These are phyloP conservation scores for Entomortierella lignicola DNA, from an alignment of 192 early-diverging fungal species.

Conservation along the genomic window DNA sequence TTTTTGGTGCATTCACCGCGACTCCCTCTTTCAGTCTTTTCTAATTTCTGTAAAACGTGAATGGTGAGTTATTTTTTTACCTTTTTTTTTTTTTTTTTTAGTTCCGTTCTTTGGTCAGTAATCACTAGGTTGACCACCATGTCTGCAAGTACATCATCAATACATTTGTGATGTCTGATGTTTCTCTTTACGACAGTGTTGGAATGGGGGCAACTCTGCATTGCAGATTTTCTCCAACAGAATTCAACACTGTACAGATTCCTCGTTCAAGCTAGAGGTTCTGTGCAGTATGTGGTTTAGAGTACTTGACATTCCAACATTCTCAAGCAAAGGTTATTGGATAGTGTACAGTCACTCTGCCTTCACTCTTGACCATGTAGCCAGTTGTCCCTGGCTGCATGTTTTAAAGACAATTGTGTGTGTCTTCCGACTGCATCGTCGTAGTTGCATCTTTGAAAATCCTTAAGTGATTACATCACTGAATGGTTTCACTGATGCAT, in stretches of 20 bases:
- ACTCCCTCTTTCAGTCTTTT: too few relatives aligned
- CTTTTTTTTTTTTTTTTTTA: neutral
- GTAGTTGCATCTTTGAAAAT: neutral
- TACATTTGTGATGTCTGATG: neutral
- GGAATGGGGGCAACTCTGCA: neutral
- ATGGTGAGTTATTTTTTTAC: neutral
- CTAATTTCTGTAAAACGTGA: too few relatives aligned
- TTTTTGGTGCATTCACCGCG: too few relatives aligned
- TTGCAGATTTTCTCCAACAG: neutral
- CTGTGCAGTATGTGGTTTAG: slow-evolving; percentile 6
- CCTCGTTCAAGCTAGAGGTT: slow-evolving; percentile 9
- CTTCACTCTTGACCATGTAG: slow-evolving; percentile 3
- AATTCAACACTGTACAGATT: slow-evolving; percentile 5
- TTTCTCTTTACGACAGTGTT: slow-evolving; percentile 2
- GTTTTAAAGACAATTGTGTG: slow-evolving; percentile 6
- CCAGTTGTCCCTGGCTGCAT: slow-evolving; percentile 2
- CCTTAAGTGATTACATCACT: neutral
- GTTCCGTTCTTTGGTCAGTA: slow-evolving; percentile 9
- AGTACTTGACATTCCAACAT: slow-evolving; percentile 11
- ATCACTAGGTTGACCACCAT: slow-evolving; percentile 14
- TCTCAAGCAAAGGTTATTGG: slow-evolving; percentile 4
- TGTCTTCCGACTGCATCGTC: neutral
- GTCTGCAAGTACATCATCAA: slow-evolving; percentile 7
- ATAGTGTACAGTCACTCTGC: slow-evolving; percentile 14
- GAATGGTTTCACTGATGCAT: slow-evolving; percentile 1